Evolutionary conservation across 1,139 yeast species (phyloP).

Genomic region (Candida sanyaensis): DNA sequence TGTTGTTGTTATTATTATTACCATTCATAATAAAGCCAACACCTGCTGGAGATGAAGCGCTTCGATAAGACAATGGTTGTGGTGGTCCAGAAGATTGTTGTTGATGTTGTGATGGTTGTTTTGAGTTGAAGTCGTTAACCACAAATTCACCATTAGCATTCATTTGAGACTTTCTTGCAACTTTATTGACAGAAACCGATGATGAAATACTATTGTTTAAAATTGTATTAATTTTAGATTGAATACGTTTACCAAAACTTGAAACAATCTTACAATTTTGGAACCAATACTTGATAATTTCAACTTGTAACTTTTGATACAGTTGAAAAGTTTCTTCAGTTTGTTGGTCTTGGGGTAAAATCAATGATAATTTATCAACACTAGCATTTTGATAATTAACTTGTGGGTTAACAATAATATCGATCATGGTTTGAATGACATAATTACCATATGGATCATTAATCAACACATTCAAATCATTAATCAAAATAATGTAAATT

Average conservation of each 20-base stretch:
- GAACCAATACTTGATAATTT: conserved; percentile 45
- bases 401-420: conserved; percentile 36
- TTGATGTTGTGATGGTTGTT: conserved; percentile 6
- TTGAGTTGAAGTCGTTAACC: conserved; percentile 12
- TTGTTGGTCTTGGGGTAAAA: conserved; percentile 22
- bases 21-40: conserved; percentile 3
- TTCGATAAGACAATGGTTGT: conserved; percentile 5
- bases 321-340: conserved; percentile 8
- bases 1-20: neutral
- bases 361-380: conserved; percentile 22
- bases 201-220: conserved; percentile 18
- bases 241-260: conserved; percentile 49
- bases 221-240: conserved; percentile 43
- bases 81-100: neutral
- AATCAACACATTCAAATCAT: conserved; percentile 43
- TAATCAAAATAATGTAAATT: conserved; percentile 33
- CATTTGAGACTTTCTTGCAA: conserved; percentile 22
- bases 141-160: conserved; percentile 36
- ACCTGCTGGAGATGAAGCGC: conserved; percentile 10
- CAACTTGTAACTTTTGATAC: conserved; percentile 26
- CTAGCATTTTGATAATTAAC: conserved; percentile 19
- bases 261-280: conserved; percentile 45
- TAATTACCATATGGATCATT: conserved; percentile 75
- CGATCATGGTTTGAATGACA: conserved; percentile 73
- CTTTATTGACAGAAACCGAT: conserved; percentile 3